These are phyloP conservation scores for Globisporangium okanoganense DNA, from an alignment of 352 stramenopile species.

Conservation along the genomic window DNA sequence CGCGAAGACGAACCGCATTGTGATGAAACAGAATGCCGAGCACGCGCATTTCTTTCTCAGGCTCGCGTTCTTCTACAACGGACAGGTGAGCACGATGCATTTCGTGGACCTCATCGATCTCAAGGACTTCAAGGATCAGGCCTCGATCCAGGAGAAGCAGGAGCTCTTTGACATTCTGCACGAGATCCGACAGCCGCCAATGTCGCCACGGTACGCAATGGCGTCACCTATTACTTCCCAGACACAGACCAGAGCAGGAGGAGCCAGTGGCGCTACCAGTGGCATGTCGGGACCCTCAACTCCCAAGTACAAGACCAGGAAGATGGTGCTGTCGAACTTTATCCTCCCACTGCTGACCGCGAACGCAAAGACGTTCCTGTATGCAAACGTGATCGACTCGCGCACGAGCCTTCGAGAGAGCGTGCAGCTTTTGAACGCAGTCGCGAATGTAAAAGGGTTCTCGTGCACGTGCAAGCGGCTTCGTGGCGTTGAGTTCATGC, in stretches of 20 bases:
- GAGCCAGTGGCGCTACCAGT: neutral
- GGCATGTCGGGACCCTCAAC: neutral
- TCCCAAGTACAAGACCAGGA: constrained; percentile 9
- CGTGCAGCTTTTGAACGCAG: constrained; percentile 58
- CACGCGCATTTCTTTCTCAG: constrained; percentile 69
- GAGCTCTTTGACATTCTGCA: constrained; percentile 62
- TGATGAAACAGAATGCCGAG: constrained; percentile 59
- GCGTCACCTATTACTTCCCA: neutral
- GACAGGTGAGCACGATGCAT: constrained; percentile 66
- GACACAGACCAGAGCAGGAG: neutral
- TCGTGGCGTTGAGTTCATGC: constrained; percentile 35
- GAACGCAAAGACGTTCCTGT: constrained; percentile 62
- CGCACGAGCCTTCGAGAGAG: constrained; percentile 56
- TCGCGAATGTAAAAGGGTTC: constrained; percentile 56
- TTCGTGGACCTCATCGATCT: constrained; percentile 61
- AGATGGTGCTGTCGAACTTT: constrained; percentile 56
- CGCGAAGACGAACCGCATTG: constrained; percentile 71
- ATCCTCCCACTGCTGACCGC: constrained; percentile 50
- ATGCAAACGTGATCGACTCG: constrained; percentile 68
- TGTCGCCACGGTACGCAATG: constrained; percentile 11
- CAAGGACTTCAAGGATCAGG: constrained; percentile 49
- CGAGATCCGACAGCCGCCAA: constrained; percentile 27
- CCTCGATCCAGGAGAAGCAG: constrained; percentile 43
- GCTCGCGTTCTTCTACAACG: constrained; percentile 51
- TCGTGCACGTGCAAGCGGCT: constrained; percentile 52